Evolutionary conservation across 805 yeast genomes (phyloP).

Genomic region (Brettanomyces nanus): DNA sequence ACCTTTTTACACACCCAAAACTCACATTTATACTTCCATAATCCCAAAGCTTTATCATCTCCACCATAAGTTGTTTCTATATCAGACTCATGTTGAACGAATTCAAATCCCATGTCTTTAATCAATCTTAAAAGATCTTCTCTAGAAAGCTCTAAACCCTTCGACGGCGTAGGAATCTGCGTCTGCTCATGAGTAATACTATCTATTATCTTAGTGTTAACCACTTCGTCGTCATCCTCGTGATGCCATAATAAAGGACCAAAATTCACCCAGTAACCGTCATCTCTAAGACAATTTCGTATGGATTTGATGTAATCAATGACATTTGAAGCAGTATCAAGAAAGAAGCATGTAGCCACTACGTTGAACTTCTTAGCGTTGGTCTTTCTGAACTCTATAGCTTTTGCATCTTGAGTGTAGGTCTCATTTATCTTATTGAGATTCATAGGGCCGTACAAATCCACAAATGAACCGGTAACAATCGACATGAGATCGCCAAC

Average conservation of each 20-base stretch:
- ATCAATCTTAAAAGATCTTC: constrained; percentile 46
- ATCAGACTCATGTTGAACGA: constrained; percentile 35
- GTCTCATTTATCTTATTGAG: constrained; percentile 26
- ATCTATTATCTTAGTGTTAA: constrained; percentile 16
- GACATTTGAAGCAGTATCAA: constrained; percentile 57
- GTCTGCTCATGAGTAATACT: constrained; percentile 12
- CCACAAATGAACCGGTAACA: constrained; percentile 66
- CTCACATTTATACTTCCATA: constrained; percentile 53
- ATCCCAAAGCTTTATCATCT: constrained; percentile 42
- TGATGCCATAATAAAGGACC: constrained; percentile 72
- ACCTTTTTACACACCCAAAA: constrained; percentile 53
- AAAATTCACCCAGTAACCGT: constrained; percentile 54
- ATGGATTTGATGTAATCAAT: constrained; percentile 49
- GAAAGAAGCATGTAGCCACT: constrained; percentile 48
- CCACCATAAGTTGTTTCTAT: constrained; percentile 46
- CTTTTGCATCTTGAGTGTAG: constrained; percentile 30
- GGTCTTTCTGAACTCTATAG: constrained; percentile 32
- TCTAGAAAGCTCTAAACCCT: constrained; percentile 52
- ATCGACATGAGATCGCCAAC: constrained; percentile 54
- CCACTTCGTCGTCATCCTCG: constrained; percentile 38
- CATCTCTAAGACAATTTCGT: constrained; percentile 32
- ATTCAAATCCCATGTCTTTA: constrained; percentile 40
- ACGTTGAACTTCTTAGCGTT: constrained; percentile 35
- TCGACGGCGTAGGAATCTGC: constrained; percentile 27
- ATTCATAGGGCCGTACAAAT: constrained; percentile 49